A percentile compares a stretch with the other conserved stretches of the same genome.
Conservation (phyloP, 1,284 basidiomycete species). For the Puccinia coronata region DNA sequence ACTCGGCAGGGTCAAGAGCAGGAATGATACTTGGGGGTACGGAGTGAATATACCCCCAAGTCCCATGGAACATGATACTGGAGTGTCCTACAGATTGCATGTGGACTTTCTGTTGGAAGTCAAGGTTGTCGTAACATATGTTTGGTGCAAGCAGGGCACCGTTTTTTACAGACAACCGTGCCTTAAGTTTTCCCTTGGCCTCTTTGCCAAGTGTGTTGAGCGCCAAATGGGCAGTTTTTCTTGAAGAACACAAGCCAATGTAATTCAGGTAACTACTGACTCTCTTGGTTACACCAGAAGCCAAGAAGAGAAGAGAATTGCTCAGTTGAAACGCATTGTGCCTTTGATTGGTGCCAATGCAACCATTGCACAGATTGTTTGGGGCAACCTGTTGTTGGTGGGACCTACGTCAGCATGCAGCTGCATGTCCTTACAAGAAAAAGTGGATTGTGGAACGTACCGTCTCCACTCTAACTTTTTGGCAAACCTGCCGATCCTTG, state of each 20-base stretch:
- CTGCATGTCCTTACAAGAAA: too few species aligned
- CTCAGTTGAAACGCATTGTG: conserved; percentile 4
- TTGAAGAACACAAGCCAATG: background rate
- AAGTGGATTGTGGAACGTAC: too few species aligned
- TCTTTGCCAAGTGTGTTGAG: background rate
- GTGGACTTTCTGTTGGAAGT: too few species aligned
- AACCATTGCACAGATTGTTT: conserved; percentile 5
- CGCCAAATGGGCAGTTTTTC: background rate
- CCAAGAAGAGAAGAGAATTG: background rate
- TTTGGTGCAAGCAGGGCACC: too few species aligned
- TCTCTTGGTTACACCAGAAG: conserved; percentile 2
- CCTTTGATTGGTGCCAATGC: background rate
- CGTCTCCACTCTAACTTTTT: too few species aligned
- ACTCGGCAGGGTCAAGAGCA: background rate
- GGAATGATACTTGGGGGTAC: background rate
- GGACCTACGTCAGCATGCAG: too few species aligned
- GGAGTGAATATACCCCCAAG: background rate
- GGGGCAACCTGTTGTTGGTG: background rate
- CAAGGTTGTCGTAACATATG: too few species aligned
- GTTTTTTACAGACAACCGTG: too few species aligned
- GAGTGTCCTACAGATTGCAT: background rate
- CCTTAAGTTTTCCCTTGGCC: too few species aligned
- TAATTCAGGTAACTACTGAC: conserved; percentile 6
- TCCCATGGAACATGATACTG: conserved; percentile 20
- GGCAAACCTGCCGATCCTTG: too few species aligned